Evolutionary conservation across 73 alveolate genomes (phyloP).

Genomic region (Paramecium sonneborni): DNA sequence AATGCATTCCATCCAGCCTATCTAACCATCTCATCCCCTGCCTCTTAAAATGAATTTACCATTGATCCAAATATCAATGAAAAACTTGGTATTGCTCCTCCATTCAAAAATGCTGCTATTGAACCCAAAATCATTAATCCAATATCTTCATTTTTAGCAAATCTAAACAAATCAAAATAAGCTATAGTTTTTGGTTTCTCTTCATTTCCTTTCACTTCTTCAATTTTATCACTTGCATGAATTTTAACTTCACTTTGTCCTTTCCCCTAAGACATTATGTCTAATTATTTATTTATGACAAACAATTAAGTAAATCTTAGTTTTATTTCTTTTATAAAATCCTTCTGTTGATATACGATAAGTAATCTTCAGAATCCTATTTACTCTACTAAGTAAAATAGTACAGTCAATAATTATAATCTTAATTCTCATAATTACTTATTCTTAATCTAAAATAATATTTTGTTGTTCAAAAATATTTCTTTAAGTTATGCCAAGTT

Average conservation of each 20-base stretch:
- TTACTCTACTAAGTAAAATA: no score
- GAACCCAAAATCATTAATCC: slow-evolving; percentile 21
- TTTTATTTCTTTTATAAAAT: not conserved
- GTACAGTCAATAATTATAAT: no score
- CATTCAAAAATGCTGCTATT: slow-evolving; percentile 30
- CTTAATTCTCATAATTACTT: no score
- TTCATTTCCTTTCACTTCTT: not conserved
- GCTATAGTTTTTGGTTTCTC: slow-evolving; percentile 42
- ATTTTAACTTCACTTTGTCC: not conserved
- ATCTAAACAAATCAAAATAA: slow-evolving; percentile 43
- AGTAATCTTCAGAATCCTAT: not conserved
- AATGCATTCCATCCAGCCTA: slow-evolving; percentile 43
- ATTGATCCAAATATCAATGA: slow-evolving; percentile 48
- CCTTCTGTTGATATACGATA: not conserved
- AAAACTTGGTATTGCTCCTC: slow-evolving; percentile 43
- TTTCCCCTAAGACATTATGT: not conserved
- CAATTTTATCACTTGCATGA: not conserved
- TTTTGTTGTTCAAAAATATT: no score
- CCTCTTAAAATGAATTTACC: slow-evolving; percentile 10
- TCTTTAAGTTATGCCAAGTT: no score
- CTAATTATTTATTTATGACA: not conserved
- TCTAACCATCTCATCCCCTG: slow-evolving; percentile 33
- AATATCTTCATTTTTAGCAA: slow-evolving; percentile 52
- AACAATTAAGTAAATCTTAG: not conserved
- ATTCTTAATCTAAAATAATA: not conserved